Evolutionary conservation across 192 early-diverging fungal species (phyloP).

Genomic region (Coemansia aciculifera): DNA sequence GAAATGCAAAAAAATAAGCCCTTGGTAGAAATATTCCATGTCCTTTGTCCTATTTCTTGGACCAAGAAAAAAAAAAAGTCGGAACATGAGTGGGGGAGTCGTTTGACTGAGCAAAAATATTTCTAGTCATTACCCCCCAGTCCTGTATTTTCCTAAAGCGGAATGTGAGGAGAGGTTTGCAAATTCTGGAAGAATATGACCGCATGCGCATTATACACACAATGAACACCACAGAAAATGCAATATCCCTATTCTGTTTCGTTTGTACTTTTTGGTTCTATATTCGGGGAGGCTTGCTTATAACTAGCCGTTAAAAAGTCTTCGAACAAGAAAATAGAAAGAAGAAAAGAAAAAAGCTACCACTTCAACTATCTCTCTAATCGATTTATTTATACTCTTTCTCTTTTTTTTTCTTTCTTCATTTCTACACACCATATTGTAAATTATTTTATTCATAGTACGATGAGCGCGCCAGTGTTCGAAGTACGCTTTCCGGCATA

Average conservation of each 20-base stretch:
- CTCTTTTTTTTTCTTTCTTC: neutral
- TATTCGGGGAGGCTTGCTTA: neutral
- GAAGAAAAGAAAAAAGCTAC: neutral
- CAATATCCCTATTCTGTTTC: constrained; percentile 11
- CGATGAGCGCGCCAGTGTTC: constrained; percentile 24
- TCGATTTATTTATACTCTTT: neutral
- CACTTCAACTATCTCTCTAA: neutral
- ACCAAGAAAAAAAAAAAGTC: neutral
- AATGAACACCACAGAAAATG: neutral
- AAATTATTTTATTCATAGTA: neutral
- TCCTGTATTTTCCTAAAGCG: constrained; percentile 5
- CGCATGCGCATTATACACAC: constrained; percentile 5
- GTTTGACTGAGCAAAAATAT: neutral
- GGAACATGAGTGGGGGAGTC: neutral
- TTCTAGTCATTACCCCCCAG: neutral
- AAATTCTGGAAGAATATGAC: constrained; percentile 6
- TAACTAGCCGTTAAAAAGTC: constrained; percentile 4
- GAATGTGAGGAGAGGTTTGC: constrained; percentile 9
- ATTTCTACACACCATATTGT: neutral
- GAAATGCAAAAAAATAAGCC: neutral
- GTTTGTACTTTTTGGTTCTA: neutral
- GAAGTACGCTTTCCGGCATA: constrained; percentile 52
- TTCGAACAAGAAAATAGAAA: neutral
- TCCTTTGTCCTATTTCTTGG: neutral
- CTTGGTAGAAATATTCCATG: neutral